Conservation (phyloP, 2,329 filamentous ascomycete genomes). For the Paraconiothyrium brasiliense region DNA sequence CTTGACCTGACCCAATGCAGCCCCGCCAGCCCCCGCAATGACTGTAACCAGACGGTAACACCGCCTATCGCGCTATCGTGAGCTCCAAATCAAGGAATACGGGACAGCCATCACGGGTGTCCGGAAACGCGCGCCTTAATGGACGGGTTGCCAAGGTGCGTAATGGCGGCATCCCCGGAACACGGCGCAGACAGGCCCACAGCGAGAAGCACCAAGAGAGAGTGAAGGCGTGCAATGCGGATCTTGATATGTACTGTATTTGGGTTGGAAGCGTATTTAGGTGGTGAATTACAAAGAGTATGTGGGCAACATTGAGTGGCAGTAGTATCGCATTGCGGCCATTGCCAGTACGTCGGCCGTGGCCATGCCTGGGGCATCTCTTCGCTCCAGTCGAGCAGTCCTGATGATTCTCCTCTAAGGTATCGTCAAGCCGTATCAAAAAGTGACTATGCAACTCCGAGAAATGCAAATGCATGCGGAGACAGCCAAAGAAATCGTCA, state of each 20-base stretch:
- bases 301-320: conserved; percentile 12
- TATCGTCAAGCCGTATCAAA: conserved; percentile 24
- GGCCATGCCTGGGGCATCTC: conserved; percentile 2
- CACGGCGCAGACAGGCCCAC: neutral
- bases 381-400: conserved; percentile 13
- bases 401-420: conserved; percentile 18
- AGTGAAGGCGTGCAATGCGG: neutral
- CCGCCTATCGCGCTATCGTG: conserved; percentile 2
- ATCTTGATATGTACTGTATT: conserved; percentile 8
- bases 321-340: conserved; percentile 10
- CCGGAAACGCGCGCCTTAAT: neutral
- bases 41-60: neutral
- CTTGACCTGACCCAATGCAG: neutral
- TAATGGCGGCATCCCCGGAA: neutral
- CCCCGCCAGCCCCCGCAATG: neutral
- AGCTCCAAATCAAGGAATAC: conserved; percentile 1
- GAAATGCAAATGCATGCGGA: conserved; percentile 26
- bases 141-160: neutral
- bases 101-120: neutral
- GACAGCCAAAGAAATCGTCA: conserved; percentile 18
- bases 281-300: conserved; percentile 18
- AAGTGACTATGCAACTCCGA: conserved; percentile 23
- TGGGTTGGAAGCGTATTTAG: conserved; percentile 17
- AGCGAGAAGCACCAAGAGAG: neutral
- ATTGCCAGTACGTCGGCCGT: neutral